Percentiles rank a stretch among this genome's conserved stretches.
These are phyloP conservation scores for Galium porrigens DNA, from an alignment of 305 asterid species.

Conservation along the genomic window DNA sequence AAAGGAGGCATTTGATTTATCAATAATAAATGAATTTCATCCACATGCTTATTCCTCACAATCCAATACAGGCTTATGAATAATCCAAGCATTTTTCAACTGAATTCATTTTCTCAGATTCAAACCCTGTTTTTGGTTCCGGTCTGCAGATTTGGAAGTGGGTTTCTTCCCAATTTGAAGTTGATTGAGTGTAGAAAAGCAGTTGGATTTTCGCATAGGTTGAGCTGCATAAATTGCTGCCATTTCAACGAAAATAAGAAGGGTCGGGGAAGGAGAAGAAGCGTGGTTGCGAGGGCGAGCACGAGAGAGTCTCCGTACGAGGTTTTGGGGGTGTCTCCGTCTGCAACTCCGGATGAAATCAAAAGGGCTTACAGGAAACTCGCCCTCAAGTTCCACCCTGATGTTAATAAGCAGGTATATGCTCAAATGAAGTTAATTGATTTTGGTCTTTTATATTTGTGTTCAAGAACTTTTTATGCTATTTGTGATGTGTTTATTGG, in stretches of 20 bases:
- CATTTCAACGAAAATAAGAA: slow-evolving; percentile 21
- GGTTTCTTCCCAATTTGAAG: slow-evolving; percentile 4
- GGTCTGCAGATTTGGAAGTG: slow-evolving; percentile 17
- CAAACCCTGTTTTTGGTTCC: slow-evolving; percentile 9
- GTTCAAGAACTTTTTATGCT: background rate
- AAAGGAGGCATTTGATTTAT: background rate
- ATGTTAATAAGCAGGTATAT: slow-evolving; percentile 74
- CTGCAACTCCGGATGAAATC: slow-evolving; percentile 59
- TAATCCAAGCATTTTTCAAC: slow-evolving; percentile 10
- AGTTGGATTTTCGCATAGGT: slow-evolving; percentile 14
- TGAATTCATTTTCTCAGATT: slow-evolving; percentile 4
- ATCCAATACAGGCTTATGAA: slow-evolving; percentile 2
- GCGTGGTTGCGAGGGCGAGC: slow-evolving; percentile 33
- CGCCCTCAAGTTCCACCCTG: slow-evolving; percentile 87
- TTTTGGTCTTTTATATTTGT: background rate
- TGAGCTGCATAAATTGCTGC: slow-evolving; percentile 13
- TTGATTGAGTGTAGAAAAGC: slow-evolving; percentile 11
- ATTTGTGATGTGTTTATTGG: background rate
- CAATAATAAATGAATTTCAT: slow-evolving; percentile 1
- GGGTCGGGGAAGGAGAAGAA: slow-evolving; percentile 21
- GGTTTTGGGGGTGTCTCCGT: slow-evolving; percentile 67
- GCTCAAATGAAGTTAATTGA: background rate
- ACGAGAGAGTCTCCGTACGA: slow-evolving; percentile 54
- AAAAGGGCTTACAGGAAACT: slow-evolving; percentile 80
- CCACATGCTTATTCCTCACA: background rate